Evolutionary conservation across 1,284 basidiomycete genomes (phyloP).

Genomic region (Athelia sp.): DNA sequence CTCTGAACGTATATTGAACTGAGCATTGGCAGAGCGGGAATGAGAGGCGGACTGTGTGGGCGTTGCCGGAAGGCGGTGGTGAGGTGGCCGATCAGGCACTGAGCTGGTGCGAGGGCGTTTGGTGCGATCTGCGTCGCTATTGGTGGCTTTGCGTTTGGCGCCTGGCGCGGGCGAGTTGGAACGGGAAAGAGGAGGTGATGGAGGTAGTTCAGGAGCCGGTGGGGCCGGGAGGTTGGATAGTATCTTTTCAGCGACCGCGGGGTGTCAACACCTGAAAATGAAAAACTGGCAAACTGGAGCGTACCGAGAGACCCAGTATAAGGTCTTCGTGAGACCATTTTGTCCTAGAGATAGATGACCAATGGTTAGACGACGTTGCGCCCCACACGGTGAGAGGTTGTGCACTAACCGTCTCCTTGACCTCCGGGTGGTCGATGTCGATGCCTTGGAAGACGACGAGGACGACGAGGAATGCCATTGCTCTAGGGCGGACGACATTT

Average conservation of each 20-base stretch:
- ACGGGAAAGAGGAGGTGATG: slow-evolving; percentile 63
- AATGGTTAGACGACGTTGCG: not conserved
- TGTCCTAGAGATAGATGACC: not conserved
- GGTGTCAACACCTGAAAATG: not conserved
- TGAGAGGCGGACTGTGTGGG: slow-evolving; percentile 17
- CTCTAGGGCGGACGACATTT: not conserved
- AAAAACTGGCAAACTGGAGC: not conserved
- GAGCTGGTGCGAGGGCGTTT: slow-evolving; percentile 54
- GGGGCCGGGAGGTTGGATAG: slow-evolving; percentile 49
- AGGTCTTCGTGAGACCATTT: slow-evolving; percentile 1
- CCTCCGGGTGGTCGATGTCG: not conserved
- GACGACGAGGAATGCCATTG: not conserved
- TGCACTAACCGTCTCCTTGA: not conserved
- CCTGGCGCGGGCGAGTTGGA: slow-evolving; percentile 51
- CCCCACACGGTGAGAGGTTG: not conserved
- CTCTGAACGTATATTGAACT: slow-evolving; percentile 36
- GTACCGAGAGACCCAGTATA: not conserved
- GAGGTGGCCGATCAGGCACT: slow-evolving; percentile 26
- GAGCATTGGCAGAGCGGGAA: slow-evolving; percentile 17
- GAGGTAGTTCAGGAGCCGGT: slow-evolving; percentile 59
- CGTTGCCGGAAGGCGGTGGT: slow-evolving; percentile 23
- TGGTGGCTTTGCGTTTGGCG: slow-evolving; percentile 56
- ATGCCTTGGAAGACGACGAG: not conserved
- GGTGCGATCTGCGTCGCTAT: slow-evolving; percentile 36
- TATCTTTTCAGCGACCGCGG: slow-evolving; percentile 37